A percentile compares a stretch with the other conserved stretches of the same genome.
These are phyloP conservation scores for Talaromyces amestolkiae DNA, from an alignment of 2,329 filamentous ascomycete genomes.

Conservation along the genomic window DNA sequence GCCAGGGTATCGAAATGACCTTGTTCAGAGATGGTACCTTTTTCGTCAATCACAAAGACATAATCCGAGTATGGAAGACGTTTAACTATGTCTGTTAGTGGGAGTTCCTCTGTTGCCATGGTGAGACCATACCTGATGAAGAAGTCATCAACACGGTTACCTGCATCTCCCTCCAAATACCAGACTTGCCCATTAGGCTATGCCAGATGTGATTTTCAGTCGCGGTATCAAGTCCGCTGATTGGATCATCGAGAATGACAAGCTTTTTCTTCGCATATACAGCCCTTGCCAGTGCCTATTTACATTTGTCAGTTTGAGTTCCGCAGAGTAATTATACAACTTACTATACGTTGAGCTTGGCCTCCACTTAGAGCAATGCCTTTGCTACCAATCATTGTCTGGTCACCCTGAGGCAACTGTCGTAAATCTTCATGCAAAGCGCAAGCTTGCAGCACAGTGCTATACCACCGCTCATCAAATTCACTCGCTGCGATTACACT, in stretches of 20 bases:
- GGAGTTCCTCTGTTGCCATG: no score
- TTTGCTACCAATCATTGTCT: constrained; percentile 51
- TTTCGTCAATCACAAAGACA: constrained; percentile 39
- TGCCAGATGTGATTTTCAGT: constrained; percentile 23
- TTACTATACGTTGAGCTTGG: constrained; percentile 51
- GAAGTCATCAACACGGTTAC: constrained; percentile 20
- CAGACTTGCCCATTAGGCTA: constrained; percentile 21
- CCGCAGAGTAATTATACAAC: constrained; percentile 17
- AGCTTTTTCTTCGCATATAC: constrained; percentile 43
- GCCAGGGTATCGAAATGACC: constrained; percentile 40
- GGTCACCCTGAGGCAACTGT: constrained; percentile 41
- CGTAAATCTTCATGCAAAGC: constrained; percentile 40
- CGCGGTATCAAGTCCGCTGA: constrained; percentile 21
- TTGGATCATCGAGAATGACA: constrained; percentile 20
- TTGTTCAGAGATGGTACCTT: constrained; percentile 43
- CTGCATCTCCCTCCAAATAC: constrained; percentile 18
- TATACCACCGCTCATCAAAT: constrained; percentile 32
- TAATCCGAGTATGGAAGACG: constrained; percentile 44
- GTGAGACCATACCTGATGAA: constrained; percentile 18
- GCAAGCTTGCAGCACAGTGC: constrained; percentile 29
- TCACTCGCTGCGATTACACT: constrained; percentile 31
- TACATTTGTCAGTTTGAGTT: no score
- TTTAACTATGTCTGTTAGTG: constrained; percentile 27
- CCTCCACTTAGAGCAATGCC: constrained; percentile 54
- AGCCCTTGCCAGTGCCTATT: constrained; percentile 41